Evolutionary conservation across 495 filamentous ascomycete species (phyloP).

Genomic region (Mycothermus thermophilus): DNA sequence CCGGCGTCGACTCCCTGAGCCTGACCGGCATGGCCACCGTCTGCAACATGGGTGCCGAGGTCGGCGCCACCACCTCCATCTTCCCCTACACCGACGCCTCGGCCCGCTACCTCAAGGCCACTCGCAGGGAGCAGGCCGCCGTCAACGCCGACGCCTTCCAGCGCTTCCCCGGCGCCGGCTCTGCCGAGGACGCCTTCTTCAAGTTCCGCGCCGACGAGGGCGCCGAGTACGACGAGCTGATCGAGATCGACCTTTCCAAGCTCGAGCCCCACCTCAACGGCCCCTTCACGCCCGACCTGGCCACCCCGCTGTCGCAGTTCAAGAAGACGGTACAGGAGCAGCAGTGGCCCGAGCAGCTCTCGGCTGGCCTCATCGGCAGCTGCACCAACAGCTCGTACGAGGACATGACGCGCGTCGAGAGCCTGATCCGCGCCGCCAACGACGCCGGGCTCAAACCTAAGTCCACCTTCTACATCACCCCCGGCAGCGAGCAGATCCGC

Average conservation of each 20-base stretch:
- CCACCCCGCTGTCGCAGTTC: constrained; percentile 81
- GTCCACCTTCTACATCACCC: constrained; percentile 87
- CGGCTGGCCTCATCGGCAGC: constrained; percentile 87
- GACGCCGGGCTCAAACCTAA: constrained; percentile 79
- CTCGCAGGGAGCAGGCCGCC: constrained; percentile 62
- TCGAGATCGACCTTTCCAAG: constrained; percentile 80
- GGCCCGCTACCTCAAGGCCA: constrained; percentile 63
- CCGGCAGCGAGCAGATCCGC: constrained; percentile 91
- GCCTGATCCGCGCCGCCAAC: constrained; percentile 77
- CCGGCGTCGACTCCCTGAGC: constrained; percentile 77
- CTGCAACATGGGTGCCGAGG: constrained; percentile 80
- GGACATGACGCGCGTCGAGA: constrained; percentile 91
- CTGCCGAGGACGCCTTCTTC: constrained; percentile 25
- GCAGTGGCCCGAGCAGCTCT: constrained; percentile 80
- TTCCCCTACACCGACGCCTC: constrained; percentile 48
- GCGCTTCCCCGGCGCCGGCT: constrained; percentile 22
- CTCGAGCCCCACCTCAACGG: constrained; percentile 97
- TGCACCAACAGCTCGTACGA: constrained; percentile 98
- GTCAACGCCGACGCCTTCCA: constrained; percentile 43
- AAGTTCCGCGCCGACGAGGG: constrained; percentile 56
- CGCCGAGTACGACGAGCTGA: constrained; percentile 76
- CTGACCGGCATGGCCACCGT: constrained; percentile 87
- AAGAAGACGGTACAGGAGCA: constrained; percentile 68
- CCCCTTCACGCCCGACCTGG: constrained; percentile 89
- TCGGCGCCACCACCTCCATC: constrained; percentile 90